Base-by-base conservation (phyloP, 805 yeast species). In the Schizosaccharomyces pombe region DNA sequence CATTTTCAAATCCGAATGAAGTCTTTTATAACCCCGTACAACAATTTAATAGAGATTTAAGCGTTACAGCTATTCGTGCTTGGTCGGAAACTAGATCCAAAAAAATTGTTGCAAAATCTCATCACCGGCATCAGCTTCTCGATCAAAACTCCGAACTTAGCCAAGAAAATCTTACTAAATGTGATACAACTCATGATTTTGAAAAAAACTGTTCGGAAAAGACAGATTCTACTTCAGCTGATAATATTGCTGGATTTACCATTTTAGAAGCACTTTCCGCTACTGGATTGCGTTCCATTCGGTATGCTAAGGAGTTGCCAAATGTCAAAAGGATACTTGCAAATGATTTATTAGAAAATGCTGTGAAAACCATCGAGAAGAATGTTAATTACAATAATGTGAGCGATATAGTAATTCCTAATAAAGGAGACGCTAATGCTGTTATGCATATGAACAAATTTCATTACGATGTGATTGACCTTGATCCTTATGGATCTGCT, bases 401-500 rank as follows among this genome's bases (percentile, higher is more conserved):
- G 1, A 64, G 66, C 5, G 66, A 71, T 29, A 72, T 72, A 30
- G 87, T 89, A 22, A 65, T 63, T 49, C 74, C 91, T 6, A 79
- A 82, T 60, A 75, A 76, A 60, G 95, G 91, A 32, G 97, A 91
- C 68, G 98, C 98, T n/a, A 85, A 82, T 59, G 77, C 76, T 43
- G 77, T 75, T 62, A 85, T 91, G 94, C 71, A 80, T 54, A 62
- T 56, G 1, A 61, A 59, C 54, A 60, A 60, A 54, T 11, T 63
- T 68, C 52, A 67, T 62, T 86, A 81, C 67, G 94, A 91, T 63
- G 83, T 85, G 2, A 77, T 91, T 56, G 99, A 91, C 67, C 72
- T 91, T 54, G 99, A 91, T 66, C 99, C 99, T 0, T 91, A 91
- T 64, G 99, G 99, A 31, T 82, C 96, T 0, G 98, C 95, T 0